phyloP scores from a whole-genome alignment of 257 asterid genomes.

The Verbascum thapsus region DNA sequence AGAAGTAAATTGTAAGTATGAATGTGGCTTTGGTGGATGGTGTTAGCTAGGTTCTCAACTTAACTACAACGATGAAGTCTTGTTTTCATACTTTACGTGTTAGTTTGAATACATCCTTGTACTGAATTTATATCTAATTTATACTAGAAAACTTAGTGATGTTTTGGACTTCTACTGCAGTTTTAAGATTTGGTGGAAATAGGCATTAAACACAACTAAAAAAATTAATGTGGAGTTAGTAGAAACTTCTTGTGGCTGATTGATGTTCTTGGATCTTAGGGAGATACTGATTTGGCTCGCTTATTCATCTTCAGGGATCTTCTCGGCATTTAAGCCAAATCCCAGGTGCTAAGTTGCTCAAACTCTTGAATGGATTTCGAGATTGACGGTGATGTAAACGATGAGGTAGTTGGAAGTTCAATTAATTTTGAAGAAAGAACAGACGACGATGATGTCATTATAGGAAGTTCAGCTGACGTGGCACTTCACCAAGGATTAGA shows the following conservation, averaged over 20 bases:
- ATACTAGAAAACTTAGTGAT: not conserved
- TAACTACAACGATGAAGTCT: conserved; percentile 2
- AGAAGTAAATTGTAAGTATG: not conserved
- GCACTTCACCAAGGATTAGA: conserved; percentile 57
- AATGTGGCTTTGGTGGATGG: conserved; percentile 17
- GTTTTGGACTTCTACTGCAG: not conserved
- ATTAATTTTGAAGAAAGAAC: conserved; percentile 51
- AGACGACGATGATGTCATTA: conserved; percentile 52
- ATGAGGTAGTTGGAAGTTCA: conserved; percentile 75
- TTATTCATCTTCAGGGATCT: conserved; percentile 30
- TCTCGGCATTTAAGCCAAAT: conserved; percentile 16
- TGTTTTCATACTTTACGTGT: not conserved
- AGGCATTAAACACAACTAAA: no score
- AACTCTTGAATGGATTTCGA: conserved; percentile 71
- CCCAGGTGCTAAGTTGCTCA: conserved; percentile 30
- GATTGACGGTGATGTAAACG: conserved; percentile 69
- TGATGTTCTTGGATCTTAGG: conserved; percentile 3
- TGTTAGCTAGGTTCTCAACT: conserved; percentile 19
- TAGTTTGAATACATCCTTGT: no score
- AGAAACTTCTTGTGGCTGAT: conserved; percentile 24
- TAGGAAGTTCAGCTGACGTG: conserved; percentile 62
- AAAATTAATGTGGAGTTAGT: no score
- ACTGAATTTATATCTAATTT: not conserved
- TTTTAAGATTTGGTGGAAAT: not conserved
- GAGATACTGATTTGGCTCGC: conserved; percentile 12